A percentile compares a stretch with the other conserved stretches of the same genome.
Conservation (phyloP, 1,139 yeast species). For the Waltiozyma sp. region DNA sequence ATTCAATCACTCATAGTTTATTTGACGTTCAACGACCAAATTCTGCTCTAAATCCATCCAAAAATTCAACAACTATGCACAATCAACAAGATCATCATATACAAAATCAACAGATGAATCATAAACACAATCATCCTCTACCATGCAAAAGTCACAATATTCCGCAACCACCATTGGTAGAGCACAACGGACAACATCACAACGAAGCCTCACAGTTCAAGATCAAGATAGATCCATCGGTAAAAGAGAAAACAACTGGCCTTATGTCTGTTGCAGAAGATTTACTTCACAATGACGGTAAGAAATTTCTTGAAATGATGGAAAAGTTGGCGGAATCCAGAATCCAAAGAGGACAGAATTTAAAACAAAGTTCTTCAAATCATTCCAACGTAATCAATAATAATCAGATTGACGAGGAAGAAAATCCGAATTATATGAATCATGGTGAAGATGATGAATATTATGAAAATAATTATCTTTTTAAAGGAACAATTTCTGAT, state of each 20-base stretch:
- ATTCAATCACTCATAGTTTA: conserved; percentile 11
- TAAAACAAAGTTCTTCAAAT: conserved; percentile 4
- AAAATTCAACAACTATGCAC: conserved; percentile 1
- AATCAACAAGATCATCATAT: conserved; percentile 1
- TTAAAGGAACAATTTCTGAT: conserved; percentile 17
- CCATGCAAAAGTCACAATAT: too few species aligned
- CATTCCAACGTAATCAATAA: conserved; percentile 10
- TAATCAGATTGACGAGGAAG: conserved; percentile 26
- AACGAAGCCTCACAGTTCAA: not conserved
- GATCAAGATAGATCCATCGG: not conserved
- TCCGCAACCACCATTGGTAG: conserved; percentile 1
- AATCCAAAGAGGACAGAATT: conserved; percentile 13
- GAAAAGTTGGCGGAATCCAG: conserved; percentile 48
- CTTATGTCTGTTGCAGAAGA: conserved; percentile 67
- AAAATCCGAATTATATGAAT: conserved; percentile 24
- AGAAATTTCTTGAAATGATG: conserved; percentile 65
- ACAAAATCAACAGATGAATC: too few species aligned
- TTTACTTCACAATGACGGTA: conserved; percentile 62
- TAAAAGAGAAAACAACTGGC: conserved; percentile 19
- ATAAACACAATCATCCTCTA: too few species aligned
- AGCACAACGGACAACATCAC: not conserved
- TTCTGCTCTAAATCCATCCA: conserved; percentile 1
- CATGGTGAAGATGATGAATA: conserved; percentile 15
- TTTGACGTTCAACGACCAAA: conserved; percentile 6
- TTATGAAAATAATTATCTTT: not conserved